Base-by-base conservation (phyloP, 1,139 yeast species). In the Spathaspora sp. region DNA sequence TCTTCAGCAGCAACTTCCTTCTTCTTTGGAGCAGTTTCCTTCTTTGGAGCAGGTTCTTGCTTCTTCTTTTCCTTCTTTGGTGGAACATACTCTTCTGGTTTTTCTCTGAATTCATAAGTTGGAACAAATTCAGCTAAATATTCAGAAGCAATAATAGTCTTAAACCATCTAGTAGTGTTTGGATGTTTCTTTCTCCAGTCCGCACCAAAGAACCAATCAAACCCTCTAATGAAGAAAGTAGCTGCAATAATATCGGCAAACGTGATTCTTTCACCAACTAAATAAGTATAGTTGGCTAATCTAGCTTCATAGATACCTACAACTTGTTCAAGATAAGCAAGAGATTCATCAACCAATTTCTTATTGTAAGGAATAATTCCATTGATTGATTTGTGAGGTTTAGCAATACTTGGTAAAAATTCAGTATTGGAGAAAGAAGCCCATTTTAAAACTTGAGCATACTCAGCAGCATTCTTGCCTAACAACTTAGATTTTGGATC, bases 251-350 rank as follows among this genome's bases (percentile, higher is more conserved):
- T 66, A 74, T 93, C 99, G 63, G 98, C 99, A 56, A 86, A 67
- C 46, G 97, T 76, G 62, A 89, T 63, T 75, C 95, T 81, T 78
- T 93, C 97, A 65, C 96, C 95, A 60, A 86, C 97, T 68, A 93
- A 82, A 79, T 80, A 93, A 53, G 97, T 90, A 83, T 78, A 80
- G 63, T 83, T 79, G 55, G 76, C 66, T 62, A 93, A 80, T 77
- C 90, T 82, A 42, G 70, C 64, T 74, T 88, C 95, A 56, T 75
- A 70, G 49, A 84, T 58, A 46, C 65, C 62, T 51, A 74, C 67
- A 51, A 75, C 63, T 47, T 60, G 58, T 44, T 72, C 79, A 46
- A 79, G 58, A 47, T 61, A 59, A 37, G 60, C 78, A 40, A 54
- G 53, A 48, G 77, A 76, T 39, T 80, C 80, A 53, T 89, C 95